Evolutionary conservation across 495 filamentous ascomycete genomes (phyloP).

Genomic region (Aspergillus heteromorphus): DNA sequence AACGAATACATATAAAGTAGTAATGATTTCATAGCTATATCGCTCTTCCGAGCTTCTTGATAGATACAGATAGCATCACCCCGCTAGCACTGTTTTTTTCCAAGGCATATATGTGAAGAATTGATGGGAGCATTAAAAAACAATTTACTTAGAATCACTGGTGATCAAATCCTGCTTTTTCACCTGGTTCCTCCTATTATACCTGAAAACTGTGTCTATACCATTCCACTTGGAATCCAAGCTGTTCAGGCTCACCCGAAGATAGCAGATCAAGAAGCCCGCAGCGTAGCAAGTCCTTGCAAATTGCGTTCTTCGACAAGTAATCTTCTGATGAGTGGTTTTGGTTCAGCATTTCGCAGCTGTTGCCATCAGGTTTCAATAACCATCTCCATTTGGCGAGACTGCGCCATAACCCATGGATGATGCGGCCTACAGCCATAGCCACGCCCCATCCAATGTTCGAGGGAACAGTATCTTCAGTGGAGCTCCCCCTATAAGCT

Average conservation of each 20-base stretch:
- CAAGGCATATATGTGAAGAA: too few species aligned
- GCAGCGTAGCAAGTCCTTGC: constrained; percentile 23
- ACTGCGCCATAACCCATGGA: neutral
- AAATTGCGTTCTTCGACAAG: constrained; percentile 19
- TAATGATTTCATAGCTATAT: too few species aligned
- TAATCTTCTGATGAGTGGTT: constrained; percentile 12
- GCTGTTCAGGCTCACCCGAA: constrained; percentile 22
- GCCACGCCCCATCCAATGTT: neutral
- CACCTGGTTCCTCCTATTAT: too few species aligned
- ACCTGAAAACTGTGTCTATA: constrained; percentile 5
- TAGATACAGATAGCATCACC: too few species aligned
- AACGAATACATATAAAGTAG: too few species aligned
- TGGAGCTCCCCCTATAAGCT: too few species aligned
- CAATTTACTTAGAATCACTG: too few species aligned
- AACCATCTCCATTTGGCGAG: neutral
- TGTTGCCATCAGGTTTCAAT: neutral
- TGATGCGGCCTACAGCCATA: neutral
- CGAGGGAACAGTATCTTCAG: neutral
- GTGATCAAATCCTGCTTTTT: too few species aligned
- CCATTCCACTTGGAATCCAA: constrained; percentile 25
- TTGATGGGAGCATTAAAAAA: too few species aligned
- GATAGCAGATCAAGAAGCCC: constrained; percentile 27
- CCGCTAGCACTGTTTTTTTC: too few species aligned
- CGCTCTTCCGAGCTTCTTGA: too few species aligned
- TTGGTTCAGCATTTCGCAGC: constrained; percentile 6